Evolutionary conservation across 1,139 yeast genomes (phyloP).

Genomic region (Geotrichum citri-aurantii): DNA sequence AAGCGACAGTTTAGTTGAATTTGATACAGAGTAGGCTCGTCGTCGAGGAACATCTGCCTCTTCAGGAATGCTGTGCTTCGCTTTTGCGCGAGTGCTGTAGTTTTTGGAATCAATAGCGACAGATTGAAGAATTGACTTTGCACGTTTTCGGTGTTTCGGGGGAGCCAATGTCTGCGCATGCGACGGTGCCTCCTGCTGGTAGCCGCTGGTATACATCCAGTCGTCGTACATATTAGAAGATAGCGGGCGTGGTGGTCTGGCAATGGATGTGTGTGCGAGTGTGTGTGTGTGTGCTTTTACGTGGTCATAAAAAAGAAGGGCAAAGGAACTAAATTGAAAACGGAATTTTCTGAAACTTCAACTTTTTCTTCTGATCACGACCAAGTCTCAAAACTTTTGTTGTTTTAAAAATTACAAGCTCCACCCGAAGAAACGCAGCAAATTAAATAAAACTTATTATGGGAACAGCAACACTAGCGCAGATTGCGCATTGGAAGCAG

Average conservation of each 20-base stretch:
- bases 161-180: constrained; percentile 8
- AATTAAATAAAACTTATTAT: neutral
- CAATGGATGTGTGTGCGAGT: neutral
- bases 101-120: constrained; percentile 26
- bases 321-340: no score
- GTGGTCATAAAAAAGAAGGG: constrained; percentile 5
- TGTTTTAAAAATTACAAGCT: neutral
- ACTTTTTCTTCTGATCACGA: neutral
- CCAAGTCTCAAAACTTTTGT: neutral
- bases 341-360: neutral
- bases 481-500: constrained; percentile 33
- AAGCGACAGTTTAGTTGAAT: neutral
- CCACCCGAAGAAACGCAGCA: neutral
- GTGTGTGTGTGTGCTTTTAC: neutral
- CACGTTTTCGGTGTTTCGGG: constrained; percentile 24
- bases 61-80: constrained; percentile 18
- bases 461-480: constrained; percentile 8
- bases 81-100: neutral
- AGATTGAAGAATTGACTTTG: constrained; percentile 27
- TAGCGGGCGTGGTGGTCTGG: neutral
- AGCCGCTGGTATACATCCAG: constrained; percentile 31
- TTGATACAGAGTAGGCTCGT: constrained; percentile 22
- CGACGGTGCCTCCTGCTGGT: constrained; percentile 17
- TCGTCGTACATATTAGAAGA: constrained; percentile 30
- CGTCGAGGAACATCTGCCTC: constrained; percentile 24